Base-by-base conservation (phyloP, 139 green algal species). In the Chlorella sp. region DNA sequence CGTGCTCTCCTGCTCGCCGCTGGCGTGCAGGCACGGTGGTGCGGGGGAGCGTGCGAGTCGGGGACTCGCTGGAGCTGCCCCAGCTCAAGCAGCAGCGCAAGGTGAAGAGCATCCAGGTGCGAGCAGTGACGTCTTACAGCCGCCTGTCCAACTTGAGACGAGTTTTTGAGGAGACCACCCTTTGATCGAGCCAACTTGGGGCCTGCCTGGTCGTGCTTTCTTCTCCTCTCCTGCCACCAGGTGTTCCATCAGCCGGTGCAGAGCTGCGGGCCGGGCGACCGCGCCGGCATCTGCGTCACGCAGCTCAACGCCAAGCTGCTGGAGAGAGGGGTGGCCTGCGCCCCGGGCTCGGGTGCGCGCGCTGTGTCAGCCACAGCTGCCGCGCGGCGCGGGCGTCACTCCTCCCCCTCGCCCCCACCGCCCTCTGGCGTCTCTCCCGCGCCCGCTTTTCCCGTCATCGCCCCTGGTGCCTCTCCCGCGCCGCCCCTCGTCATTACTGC, bases 51-150 rank as follows among this genome's bases (percentile, higher is more conserved):
- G 25, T 94, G 9, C 62, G 80, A 8, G 84, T 96, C 8, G 84
- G 84, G 0, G 90, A 96, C 71, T 86, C 74, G 1, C 62, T 98
- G 2, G 94, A 98, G 81, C 86, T 99, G 40, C 92, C 94, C 17
- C 82, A 85, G 5, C 81, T 96, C 2, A 92, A 92, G 73, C 36
- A 86, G 25, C 63, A 81, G 70, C 77, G 77, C 42, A 91, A 91
- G 76, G 88, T 98, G 19, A 95, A 94, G 69, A 95, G 87, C 76
- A 97, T 99, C 81, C 95, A 99, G 80, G 89, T 95, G 84, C n/a
- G n/a, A n/a, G n/a, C n/a, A n/a, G n/a, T n/a, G n/a, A n/a, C n/a
- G n/a, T n/a, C n/a, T n/a, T n/a, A n/a, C n/a, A n/a, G n/a, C n/a
- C n/a, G n/a, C n/a, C n/a, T n/a, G n/a, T n/a, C n/a, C n/a, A n/a